Conservation (phyloP, 108 stramenopile species). For the Cyclotella baltica region DNA sequence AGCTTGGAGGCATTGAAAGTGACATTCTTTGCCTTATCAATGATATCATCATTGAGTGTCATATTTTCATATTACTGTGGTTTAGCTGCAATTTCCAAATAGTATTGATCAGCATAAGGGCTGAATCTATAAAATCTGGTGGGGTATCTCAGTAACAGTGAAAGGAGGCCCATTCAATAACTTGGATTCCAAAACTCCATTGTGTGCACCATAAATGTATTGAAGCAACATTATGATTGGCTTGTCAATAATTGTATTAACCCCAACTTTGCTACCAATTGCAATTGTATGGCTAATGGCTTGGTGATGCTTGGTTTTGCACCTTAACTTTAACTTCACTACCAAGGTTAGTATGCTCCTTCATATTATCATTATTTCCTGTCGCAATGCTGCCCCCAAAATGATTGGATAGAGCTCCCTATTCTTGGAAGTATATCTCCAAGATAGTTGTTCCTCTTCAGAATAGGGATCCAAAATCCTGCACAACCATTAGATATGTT, state of each 20-base stretch:
- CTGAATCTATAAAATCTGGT: too few species aligned
- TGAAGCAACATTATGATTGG: not conserved
- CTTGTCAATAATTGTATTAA: not conserved
- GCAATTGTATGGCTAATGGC: not conserved
- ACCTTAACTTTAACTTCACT: not conserved
- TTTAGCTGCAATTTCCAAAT: not conserved
- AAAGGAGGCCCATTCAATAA: not conserved
- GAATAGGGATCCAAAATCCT: too few species aligned
- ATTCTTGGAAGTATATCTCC: too few species aligned
- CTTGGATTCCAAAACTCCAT: not conserved
- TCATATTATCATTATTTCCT: not conserved
- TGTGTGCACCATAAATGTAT: not conserved
- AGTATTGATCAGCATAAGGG: not conserved
- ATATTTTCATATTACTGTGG: not conserved
- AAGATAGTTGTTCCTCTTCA: too few species aligned
- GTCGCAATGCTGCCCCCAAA: too few species aligned
- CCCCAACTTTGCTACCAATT: not conserved
- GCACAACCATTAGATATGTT: too few species aligned
- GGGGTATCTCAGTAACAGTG: not conserved
- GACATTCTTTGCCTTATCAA: too few species aligned
- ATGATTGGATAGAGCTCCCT: too few species aligned
- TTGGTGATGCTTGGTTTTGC: not conserved
- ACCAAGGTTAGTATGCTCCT: not conserved
- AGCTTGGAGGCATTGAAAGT: not conserved
- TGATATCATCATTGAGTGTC: not conserved